phyloP scores from a whole-genome alignment of 176 grass and related monocot genomes.

The Cymbopogon citratus region DNA sequence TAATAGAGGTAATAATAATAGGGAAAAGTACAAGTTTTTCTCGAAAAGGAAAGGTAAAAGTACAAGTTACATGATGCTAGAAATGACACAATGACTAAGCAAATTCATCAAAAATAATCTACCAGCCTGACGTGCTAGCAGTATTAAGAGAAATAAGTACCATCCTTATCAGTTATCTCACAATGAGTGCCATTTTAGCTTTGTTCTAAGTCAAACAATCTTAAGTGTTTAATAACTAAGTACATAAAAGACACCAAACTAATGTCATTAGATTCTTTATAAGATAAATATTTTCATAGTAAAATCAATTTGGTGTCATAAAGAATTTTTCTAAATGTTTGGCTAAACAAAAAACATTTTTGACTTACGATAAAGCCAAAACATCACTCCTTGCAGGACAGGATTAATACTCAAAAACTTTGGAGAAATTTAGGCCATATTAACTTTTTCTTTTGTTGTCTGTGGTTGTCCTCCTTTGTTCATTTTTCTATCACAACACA shows the following conservation, averaged over 20 bases:
- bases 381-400: neutral
- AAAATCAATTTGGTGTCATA: neutral
- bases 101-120: neutral
- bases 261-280: neutral
- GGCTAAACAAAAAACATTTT: neutral
- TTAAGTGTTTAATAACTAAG: neutral
- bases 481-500: neutral
- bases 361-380: no score
- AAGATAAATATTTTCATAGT: neutral
- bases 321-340: neutral
- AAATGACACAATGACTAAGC: neutral
- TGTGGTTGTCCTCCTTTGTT: neutral
- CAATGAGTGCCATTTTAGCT: no score
- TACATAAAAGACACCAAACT: neutral
- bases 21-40: no score
- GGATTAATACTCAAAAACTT: neutral
- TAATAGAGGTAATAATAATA: no score
- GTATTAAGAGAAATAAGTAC: neutral
- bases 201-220: neutral
- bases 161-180: neutral
- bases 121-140: neutral
- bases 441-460: neutral
- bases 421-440: neutral
- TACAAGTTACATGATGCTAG: neutral
- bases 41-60: neutral